Percentiles rank a stretch among this genome's conserved stretches.
These are phyloP conservation scores for Tephrocybe sp. DNA, from an alignment of 768 basidiomycete genomes.

Conservation along the genomic window DNA sequence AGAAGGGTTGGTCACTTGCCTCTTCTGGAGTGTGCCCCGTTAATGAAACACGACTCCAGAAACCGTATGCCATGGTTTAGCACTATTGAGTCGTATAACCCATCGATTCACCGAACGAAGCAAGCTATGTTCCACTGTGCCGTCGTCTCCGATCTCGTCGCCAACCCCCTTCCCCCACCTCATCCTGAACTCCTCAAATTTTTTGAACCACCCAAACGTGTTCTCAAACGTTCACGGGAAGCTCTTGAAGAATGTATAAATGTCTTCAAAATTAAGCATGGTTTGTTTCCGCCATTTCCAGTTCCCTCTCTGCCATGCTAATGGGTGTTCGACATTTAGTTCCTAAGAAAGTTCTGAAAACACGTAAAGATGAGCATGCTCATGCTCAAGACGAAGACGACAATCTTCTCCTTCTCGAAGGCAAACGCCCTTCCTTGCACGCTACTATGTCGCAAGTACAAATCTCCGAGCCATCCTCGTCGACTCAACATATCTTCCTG, in stretches of 20 bases:
- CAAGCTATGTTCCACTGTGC: constrained; percentile 93
- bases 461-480: constrained; percentile 13
- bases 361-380: constrained; percentile 62
- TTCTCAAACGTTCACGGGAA: constrained; percentile 58
- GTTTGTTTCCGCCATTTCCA: constrained; percentile 32
- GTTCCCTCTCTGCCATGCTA: neutral
- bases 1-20: constrained; percentile 49
- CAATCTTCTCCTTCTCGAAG: constrained; percentile 56
- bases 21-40: neutral
- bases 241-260: constrained; percentile 62
- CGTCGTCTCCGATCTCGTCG: constrained; percentile 68
- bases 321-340: constrained; percentile 35
- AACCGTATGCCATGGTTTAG: constrained; percentile 75
- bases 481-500: constrained; percentile 18
- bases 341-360: constrained; percentile 57
- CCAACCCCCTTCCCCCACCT: constrained; percentile 78
- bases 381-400: constrained; percentile 66
- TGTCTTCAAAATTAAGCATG: constrained; percentile 77
- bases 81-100: constrained; percentile 77
- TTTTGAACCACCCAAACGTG: constrained; percentile 72
- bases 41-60: constrained; percentile 35
- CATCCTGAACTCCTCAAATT: constrained; percentile 86
- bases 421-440: constrained; percentile 25
- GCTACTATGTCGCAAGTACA: constrained; percentile 16
- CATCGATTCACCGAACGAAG: constrained; percentile 86